Evolutionary conservation across 139 green algal species (phyloP).

Genomic region (Gonium pectorale): DNA sequence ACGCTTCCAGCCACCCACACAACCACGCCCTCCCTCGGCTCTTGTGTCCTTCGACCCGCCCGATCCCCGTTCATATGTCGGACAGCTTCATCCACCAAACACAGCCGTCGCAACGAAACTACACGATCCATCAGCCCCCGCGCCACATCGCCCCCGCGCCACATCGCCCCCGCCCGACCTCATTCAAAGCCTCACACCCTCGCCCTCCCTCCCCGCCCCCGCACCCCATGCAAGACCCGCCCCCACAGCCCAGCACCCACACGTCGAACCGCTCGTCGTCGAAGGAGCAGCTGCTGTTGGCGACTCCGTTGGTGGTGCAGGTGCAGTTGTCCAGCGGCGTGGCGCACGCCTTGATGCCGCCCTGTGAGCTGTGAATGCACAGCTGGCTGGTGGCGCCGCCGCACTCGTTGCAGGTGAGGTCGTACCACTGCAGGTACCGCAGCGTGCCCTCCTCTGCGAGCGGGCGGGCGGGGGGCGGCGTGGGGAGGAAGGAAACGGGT

Average conservation of each 20-base stretch:
- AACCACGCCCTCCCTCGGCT: no score
- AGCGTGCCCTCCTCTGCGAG: slow-evolving; percentile 35
- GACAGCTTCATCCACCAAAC: no score
- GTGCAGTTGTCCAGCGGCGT: slow-evolving; percentile 47
- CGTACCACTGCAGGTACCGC: slow-evolving; percentile 51
- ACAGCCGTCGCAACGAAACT: no score
- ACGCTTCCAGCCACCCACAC: no score
- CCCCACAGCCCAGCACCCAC: slow-evolving; percentile 1
- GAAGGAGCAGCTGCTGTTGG: slow-evolving; percentile 32
- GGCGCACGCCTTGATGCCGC: slow-evolving; percentile 25
- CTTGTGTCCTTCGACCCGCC: no score
- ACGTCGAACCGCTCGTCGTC: slow-evolving; percentile 4
- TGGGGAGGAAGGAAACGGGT: background rate
- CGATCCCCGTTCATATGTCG: no score
- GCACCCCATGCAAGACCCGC: no score
- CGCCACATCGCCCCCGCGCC: no score
- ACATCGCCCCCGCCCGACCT: no score
- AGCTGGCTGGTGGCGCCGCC: slow-evolving; percentile 23
- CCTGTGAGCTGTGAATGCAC: slow-evolving; percentile 36
- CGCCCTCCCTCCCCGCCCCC: no score
- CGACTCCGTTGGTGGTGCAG: background rate
- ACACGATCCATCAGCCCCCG: no score
- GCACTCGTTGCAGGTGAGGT: slow-evolving; percentile 49
- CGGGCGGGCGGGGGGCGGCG: background rate
- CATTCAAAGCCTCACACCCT: no score